A percentile compares a stretch with the other conserved stretches of the same genome.
Conservation (phyloP, 108 stramenopile species). For the Nitzschia palea region DNA sequence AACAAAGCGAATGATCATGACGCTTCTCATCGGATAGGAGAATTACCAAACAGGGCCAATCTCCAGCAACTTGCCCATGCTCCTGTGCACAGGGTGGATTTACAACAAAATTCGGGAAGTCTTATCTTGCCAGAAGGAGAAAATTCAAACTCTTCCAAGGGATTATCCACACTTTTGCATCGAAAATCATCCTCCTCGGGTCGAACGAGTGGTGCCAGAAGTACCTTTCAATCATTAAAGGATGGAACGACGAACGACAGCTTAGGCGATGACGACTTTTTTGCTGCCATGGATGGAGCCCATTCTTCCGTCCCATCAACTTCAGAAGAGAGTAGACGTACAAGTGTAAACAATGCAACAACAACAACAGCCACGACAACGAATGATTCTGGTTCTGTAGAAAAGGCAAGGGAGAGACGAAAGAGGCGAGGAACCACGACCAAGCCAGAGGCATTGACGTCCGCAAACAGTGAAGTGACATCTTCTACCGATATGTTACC, state of each 20-base stretch:
- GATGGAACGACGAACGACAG: not conserved
- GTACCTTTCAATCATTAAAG: not conserved
- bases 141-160: not conserved
- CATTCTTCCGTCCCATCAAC: not conserved
- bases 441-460: not conserved
- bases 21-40: not conserved
- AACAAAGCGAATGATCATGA: not conserved
- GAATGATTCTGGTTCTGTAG: no score
- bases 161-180: not conserved
- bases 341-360: not conserved
- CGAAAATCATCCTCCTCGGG: not conserved
- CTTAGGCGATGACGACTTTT: not conserved
- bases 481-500: not conserved
- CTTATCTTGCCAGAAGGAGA: not conserved
- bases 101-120: conserved; percentile 5
- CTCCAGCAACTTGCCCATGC: not conserved
- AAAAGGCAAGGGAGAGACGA: not conserved
- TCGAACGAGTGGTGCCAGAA: not conserved
- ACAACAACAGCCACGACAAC: not conserved
- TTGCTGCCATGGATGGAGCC: conserved; percentile 1
- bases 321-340: no score
- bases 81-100: not conserved
- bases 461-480: not conserved
- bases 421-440: not conserved
- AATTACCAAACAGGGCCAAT: conserved; percentile 10